Conservation (phyloP, 768 basidiomycete genomes). For the Cyathus striatus region DNA sequence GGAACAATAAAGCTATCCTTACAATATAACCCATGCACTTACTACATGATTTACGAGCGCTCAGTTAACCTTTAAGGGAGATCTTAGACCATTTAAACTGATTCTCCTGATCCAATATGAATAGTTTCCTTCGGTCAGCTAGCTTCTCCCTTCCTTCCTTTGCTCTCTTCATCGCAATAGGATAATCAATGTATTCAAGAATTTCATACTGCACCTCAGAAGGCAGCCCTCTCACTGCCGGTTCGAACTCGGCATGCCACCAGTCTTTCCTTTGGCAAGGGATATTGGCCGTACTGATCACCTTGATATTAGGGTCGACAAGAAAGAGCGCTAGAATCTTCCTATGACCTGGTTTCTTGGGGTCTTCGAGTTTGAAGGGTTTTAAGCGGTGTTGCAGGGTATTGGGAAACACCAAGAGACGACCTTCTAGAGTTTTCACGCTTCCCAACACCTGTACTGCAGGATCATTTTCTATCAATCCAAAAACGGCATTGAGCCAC, state of each 20-base stretch:
- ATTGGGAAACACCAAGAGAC: conserved; percentile 29
- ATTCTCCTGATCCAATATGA: conserved; percentile 9
- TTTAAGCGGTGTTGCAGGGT: conserved; percentile 28
- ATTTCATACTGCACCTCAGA: conserved; percentile 18
- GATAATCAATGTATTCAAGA: conserved; percentile 15
- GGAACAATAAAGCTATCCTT: no score
- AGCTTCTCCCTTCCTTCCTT: conserved; percentile 18
- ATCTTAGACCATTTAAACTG: no score
- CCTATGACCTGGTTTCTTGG: conserved; percentile 28
- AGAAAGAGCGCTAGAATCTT: conserved; percentile 35
- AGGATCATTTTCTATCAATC: conserved; percentile 9
- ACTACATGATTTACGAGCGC: no score
- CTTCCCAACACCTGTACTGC: conserved; percentile 17
- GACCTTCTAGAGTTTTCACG: conserved; percentile 20
- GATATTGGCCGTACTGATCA: no score
- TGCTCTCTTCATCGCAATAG: conserved; percentile 20
- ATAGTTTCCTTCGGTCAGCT: conserved; percentile 23
- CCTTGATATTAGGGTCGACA: conserved; percentile 21
- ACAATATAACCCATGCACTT: no score
- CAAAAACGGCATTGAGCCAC: conserved; percentile 11
- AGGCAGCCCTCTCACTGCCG: conserved; percentile 8
- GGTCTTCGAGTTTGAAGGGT: conserved; percentile 29
- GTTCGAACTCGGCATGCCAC: conserved; percentile 13
- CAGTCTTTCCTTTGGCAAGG: conserved; percentile 20
- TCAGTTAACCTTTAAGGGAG: no score